Conservation (phyloP, 1,284 basidiomycete genomes). For the Somion occarium region DNA sequence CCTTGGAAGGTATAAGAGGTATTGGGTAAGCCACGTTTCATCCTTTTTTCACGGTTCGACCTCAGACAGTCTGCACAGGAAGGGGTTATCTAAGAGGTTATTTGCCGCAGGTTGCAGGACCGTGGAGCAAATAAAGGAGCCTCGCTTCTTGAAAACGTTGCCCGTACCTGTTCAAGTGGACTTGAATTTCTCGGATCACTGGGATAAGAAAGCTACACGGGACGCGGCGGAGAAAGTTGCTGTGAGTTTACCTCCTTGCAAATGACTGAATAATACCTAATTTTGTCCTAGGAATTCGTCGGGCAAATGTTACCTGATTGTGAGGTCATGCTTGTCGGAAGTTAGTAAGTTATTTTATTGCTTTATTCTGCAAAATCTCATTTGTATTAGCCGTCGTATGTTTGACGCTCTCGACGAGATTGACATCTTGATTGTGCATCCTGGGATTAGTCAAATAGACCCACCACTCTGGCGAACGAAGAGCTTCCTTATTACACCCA, state of each 20-base stretch:
- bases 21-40: conserved; percentile 24
- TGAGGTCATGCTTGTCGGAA: conserved; percentile 40
- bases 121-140: conserved; percentile 33
- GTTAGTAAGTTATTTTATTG: conserved; percentile 37
- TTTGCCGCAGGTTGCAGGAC: conserved; percentile 41
- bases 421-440: background rate
- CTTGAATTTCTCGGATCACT: conserved; percentile 33
- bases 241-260: conserved; percentile 27
- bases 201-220: conserved; percentile 29
- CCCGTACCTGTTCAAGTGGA: conserved; percentile 29
- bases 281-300: conserved; percentile 35
- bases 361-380: background rate
- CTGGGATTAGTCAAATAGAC: background rate
- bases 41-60: background rate
- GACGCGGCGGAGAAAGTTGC: conserved; percentile 35
- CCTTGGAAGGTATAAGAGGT: conserved; percentile 22
- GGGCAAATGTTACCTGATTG: conserved; percentile 36
- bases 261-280: background rate
- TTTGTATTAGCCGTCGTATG: background rate
- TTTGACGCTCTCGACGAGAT: background rate
- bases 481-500: background rate
- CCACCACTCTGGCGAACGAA: background rate
- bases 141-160: conserved; percentile 34
- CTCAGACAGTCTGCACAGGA: conserved; percentile 11
- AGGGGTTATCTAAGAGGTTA: conserved; percentile 34